Evolutionary conservation across 2,329 filamentous ascomycete species (phyloP).

Genomic region (Endoconidiophora laricicola): DNA sequence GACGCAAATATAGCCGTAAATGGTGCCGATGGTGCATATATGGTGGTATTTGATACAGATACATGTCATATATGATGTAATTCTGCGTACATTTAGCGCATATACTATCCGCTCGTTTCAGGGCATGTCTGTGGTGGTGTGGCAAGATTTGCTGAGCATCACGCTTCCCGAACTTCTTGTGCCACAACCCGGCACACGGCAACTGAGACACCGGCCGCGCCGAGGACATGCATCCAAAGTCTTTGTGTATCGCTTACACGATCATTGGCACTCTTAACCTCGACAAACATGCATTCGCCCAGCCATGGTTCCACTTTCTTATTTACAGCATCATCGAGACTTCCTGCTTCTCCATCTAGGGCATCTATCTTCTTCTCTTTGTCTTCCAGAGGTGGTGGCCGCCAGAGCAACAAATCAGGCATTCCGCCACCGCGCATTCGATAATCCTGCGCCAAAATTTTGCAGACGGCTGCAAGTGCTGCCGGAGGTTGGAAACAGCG

Average conservation of each 20-base stretch:
- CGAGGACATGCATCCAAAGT: constrained; percentile 90
- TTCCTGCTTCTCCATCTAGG: neutral
- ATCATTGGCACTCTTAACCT: constrained; percentile 79
- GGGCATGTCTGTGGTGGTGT: no score
- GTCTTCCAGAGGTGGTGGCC: constrained; percentile 16
- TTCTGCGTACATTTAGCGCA: no score
- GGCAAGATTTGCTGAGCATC: neutral
- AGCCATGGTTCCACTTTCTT: constrained; percentile 5
- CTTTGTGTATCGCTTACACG: constrained; percentile 88
- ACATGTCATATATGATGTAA: no score
- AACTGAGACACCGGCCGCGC: constrained; percentile 67
- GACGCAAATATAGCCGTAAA: neutral
- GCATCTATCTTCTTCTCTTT: constrained; percentile 16
- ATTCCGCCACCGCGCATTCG: constrained; percentile 66
- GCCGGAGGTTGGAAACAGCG: constrained; percentile 55
- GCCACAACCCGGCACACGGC: constrained; percentile 57
- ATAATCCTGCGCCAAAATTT: constrained; percentile 93
- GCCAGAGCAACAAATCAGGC: constrained; percentile 87
- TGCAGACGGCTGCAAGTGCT: constrained; percentile 70
- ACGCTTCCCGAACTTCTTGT: constrained; percentile 21
- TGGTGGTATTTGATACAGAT: no score
- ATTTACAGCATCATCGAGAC: neutral
- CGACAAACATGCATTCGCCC: constrained; percentile 56
- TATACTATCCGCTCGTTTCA: no score
- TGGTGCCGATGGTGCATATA: neutral